A percentile compares a stretch with the other conserved stretches of the same genome.
These are phyloP conservation scores for Candida tibetensis DNA, from an alignment of 805 yeast species.

Conservation along the genomic window DNA sequence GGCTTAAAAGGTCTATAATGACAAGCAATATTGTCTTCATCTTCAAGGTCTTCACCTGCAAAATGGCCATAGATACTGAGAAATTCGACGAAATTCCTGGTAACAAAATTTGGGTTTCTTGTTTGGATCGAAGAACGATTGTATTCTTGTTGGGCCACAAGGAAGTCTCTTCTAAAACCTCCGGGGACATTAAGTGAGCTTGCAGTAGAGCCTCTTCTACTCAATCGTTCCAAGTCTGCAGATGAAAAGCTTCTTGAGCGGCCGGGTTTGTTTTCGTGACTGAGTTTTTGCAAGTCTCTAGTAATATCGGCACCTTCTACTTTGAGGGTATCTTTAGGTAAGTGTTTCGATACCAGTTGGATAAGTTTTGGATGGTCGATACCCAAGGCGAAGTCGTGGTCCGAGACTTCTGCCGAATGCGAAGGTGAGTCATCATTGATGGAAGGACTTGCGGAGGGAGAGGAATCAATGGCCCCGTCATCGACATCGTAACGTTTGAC, in stretches of 20 bases:
- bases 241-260: slow-evolving; percentile 22
- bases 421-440: not conserved
- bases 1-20: slow-evolving; percentile 35
- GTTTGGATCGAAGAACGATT: slow-evolving; percentile 14
- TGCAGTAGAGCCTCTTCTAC: slow-evolving; percentile 61
- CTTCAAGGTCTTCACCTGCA: slow-evolving; percentile 80
- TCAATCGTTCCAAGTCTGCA: slow-evolving; percentile 15
- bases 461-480: not conserved
- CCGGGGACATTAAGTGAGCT: slow-evolving; percentile 75
- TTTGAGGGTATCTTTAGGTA: slow-evolving; percentile 35
- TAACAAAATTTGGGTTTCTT: slow-evolving; percentile 47
- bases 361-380: slow-evolving; percentile 32
- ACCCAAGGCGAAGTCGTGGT: slow-evolving; percentile 15
- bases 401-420: slow-evolving; percentile 1
- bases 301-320: slow-evolving; percentile 53
- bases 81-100: slow-evolving; percentile 75
- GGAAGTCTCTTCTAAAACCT: slow-evolving; percentile 73
- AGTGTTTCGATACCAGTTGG: slow-evolving; percentile 34
- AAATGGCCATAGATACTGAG: slow-evolving; percentile 79
- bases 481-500: slow-evolving; percentile 10
- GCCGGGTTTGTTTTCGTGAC: slow-evolving; percentile 5
- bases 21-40: slow-evolving; percentile 56
- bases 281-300: slow-evolving; percentile 41
- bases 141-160: slow-evolving; percentile 29
- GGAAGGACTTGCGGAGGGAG: not conserved